Evolutionary conservation across 768 basidiomycete species (phyloP), one percentile per base, ranked within the genome.

Genomic region (Cyclocybe aegerita): DNA sequence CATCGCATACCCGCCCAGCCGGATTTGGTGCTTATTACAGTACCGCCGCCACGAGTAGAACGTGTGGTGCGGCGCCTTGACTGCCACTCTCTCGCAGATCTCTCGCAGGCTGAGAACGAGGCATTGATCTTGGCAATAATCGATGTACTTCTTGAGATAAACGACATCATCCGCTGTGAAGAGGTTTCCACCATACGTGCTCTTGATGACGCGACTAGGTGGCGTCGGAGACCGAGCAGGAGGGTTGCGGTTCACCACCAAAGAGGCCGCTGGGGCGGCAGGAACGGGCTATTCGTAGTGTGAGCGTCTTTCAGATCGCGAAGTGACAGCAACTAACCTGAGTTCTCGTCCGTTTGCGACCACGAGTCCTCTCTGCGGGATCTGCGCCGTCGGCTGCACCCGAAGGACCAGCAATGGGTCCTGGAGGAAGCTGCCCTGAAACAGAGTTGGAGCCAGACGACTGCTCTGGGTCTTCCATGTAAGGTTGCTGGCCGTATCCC

Each of bases 31-130:
- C 62, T 93, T 93, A 64, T 93, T 93, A 71, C 91, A 93, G 61
- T 93, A 93, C 39, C 91, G 82, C 36, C 91, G 80, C 91, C 91
- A 93, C 1, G 90, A 93, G 64, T 91, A 93, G 64, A 93, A 93
- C 88, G 91, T 92, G 67, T 93, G 91, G 67, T 93, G 91, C 12
- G 91, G 90, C 23, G 91, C 90, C 77, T 91, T 92, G 50, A 92
- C 78, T 9, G 91, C 91, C 59, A 93, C 83, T 53, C 89, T 75
- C 65, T 93, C 90, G 59, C 91, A 93, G 40, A 93, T 93, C 65
- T 93, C 91, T 39, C 91, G 80, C 54, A 93, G 60, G 64, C 81
- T 81, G 39, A 93, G 72, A 7, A 92, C 88, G 7, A 91, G 66
- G 34, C 91, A 90, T 65, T 92, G 87, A 49, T 92, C 89, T 60